phyloP scores from a whole-genome alignment of 2,329 filamentous ascomycete species.

The Didymosphaeria variabile region DNA sequence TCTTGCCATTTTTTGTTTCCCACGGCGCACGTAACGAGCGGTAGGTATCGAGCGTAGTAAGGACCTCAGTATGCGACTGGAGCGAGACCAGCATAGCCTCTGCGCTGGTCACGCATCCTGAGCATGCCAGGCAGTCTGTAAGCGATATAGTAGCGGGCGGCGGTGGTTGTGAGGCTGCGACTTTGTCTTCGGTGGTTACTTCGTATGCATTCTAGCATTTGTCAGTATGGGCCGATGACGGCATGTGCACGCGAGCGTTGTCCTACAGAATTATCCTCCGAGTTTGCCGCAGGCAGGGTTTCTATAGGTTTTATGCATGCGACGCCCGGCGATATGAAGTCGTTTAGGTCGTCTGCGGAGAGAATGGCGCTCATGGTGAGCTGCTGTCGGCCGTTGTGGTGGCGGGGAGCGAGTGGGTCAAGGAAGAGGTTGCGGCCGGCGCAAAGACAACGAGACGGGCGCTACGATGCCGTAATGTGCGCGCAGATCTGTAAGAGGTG shows the following conservation, averaged over 20 bases:
- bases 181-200: constrained; percentile 91
- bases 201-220: constrained; percentile 70
- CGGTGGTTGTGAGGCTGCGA: constrained; percentile 63
- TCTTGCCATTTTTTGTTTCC: constrained; percentile 39
- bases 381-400: constrained; percentile 22
- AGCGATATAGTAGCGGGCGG: constrained; percentile 90
- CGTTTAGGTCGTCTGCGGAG: constrained; percentile 95
- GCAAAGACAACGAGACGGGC: constrained; percentile 11
- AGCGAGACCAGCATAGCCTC: constrained; percentile 96
- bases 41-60: constrained; percentile 77
- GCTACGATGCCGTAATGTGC: neutral
- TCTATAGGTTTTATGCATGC: constrained; percentile 98
- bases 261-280: constrained; percentile 57
- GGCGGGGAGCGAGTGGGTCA: constrained; percentile 15
- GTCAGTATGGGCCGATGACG: constrained; percentile 38
- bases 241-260: neutral
- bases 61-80: constrained; percentile 91
- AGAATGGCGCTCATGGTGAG: constrained; percentile 90
- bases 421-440: constrained; percentile 20
- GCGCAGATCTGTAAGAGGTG: neutral
- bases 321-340: constrained; percentile 97
- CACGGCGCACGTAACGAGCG: constrained; percentile 53
- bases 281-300: constrained; percentile 72
- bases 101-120: constrained; percentile 95
- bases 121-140: constrained; percentile 96